Percentiles rank a stretch among this genome's conserved stretches.
These are phyloP conservation scores for Samsoniella hepiali DNA, from an alignment of 2,329 filamentous ascomycete genomes.

Conservation along the genomic window DNA sequence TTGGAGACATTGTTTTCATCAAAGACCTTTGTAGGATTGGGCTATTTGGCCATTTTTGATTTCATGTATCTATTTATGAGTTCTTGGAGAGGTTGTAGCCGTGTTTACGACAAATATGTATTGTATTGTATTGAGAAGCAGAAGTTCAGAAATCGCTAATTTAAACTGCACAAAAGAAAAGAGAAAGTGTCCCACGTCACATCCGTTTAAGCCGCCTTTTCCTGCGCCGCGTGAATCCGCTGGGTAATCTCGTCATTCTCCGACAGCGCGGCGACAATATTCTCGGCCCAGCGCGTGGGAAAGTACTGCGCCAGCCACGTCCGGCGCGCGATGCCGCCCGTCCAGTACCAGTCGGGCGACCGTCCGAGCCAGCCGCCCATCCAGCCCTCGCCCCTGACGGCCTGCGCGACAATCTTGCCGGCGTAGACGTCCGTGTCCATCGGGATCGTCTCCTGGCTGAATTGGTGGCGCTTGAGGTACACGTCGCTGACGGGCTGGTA, in stretches of 20 bases:
- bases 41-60: too few species aligned
- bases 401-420: conserved; percentile 39
- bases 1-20: too few species aligned
- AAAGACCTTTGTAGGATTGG: background rate
- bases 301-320: conserved; percentile 16
- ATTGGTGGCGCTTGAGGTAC: conserved; percentile 45
- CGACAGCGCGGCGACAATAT: conserved; percentile 5
- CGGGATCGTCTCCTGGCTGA: conserved; percentile 47
- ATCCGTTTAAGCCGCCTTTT: background rate
- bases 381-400: conserved; percentile 39
- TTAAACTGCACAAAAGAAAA: background rate
- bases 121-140: too few species aligned
- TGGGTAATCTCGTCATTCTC: conserved; percentile 11
- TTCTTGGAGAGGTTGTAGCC: too few species aligned
- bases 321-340: conserved; percentile 8
- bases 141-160: background rate
- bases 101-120: too few species aligned
- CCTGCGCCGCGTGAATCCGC: background rate
- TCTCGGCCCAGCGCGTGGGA: conserved; percentile 9
- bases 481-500: conserved; percentile 46
- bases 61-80: too few species aligned
- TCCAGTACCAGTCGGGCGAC: conserved; percentile 25
- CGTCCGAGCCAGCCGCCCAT: conserved; percentile 24
- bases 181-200: too few species aligned
- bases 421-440: conserved; percentile 46